Evolutionary conservation across 176 grass and related monocot genomes (phyloP), one percentile per base, ranked within the genome.

Genomic region (Secale cereale): DNA sequence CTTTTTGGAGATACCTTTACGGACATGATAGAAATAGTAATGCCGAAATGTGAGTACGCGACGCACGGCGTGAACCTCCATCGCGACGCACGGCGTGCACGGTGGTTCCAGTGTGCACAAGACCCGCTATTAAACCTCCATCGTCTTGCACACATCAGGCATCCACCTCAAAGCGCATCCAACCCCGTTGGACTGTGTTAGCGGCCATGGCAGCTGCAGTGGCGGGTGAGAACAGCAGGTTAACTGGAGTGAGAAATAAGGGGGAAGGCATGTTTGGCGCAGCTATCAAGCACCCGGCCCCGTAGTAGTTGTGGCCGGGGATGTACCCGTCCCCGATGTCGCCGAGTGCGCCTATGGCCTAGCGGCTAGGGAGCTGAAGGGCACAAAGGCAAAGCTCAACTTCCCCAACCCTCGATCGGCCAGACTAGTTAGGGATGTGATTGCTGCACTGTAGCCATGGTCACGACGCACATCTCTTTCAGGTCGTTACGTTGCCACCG

Each of bases 251-350:
- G 27, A 76, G 80, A 40, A 57, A 28, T 76, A 35, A 71, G 29
- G 41, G 39, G 7, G 70, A 48, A 45, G 86, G 83, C 1, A 36
- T 22, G 27, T 95, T 70, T 14, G 88, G 36, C 2, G 83, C 90
- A 40, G 82, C 88, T 79, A 92, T 92, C 27, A 36, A 74, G 14
- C 68, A 90, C 23, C 88, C 93, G 0, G n/a, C n/a, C n/a, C n/a
- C n/a, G n/a, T n/a, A n/a, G n/a, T n/a, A n/a, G n/a, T n/a, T 85
- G 30, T 91, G 86, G 86, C 86, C 91, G 7, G 89, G 91, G 7
- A 87, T 86, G 10, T 96, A 79, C 79, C 25, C 62, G 2, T 89
- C 86, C 0, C 94, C 9, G 89, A 89, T 78, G 84, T 88, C 54
- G 88, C 88, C 3, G 85, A 90, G 3, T 26, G 36, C 16, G 70